Percentiles rank a stretch among this genome's conserved stretches.
Evolutionary conservation across 768 basidiomycete genomes (phyloP).

Genomic region (Collybia nuda): DNA sequence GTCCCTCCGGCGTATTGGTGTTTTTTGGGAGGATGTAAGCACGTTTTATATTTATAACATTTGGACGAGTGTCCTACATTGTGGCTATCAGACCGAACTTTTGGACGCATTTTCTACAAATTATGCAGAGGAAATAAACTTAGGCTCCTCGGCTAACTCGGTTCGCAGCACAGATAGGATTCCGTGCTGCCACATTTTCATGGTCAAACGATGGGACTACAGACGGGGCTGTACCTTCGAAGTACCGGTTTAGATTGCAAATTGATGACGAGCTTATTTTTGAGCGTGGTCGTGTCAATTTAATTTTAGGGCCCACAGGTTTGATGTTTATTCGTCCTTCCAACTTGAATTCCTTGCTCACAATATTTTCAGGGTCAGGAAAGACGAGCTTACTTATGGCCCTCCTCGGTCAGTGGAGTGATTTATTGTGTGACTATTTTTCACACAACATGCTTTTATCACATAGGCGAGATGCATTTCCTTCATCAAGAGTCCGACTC

Average conservation of each 20-base stretch:
- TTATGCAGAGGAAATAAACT: conserved; percentile 10
- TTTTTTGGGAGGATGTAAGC: conserved; percentile 38
- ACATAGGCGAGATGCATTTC: conserved; percentile 65
- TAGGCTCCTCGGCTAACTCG: conserved; percentile 1
- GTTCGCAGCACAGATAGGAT: conserved; percentile 38
- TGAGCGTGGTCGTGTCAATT: conserved; percentile 49
- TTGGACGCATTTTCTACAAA: conserved; percentile 38
- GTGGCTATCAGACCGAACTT: conserved; percentile 39
- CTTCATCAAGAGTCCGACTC: conserved; percentile 48
- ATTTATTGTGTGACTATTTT: neutral
- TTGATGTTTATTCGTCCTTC: too few species aligned
- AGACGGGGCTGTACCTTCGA: conserved; percentile 35
- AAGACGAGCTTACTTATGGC: conserved; percentile 71
- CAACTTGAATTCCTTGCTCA: too few species aligned
- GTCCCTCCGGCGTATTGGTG: conserved; percentile 54
- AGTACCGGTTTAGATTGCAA: conserved; percentile 46
- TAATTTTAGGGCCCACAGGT: conserved; percentile 60
- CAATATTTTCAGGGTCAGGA: conserved; percentile 30
- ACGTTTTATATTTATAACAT: neutral
- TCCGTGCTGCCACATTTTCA: conserved; percentile 52
- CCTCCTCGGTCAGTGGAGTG: conserved; percentile 35
- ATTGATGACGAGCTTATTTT: conserved; percentile 58
- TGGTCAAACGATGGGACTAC: conserved; percentile 44
- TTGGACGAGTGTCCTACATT: neutral
- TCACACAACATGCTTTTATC: neutral